Percentiles rank a stretch among this genome's conserved stretches.
phyloP scores from a whole-genome alignment of 1,284 basidiomycete species.

The Apiotrichum akiyoshidainum region DNA sequence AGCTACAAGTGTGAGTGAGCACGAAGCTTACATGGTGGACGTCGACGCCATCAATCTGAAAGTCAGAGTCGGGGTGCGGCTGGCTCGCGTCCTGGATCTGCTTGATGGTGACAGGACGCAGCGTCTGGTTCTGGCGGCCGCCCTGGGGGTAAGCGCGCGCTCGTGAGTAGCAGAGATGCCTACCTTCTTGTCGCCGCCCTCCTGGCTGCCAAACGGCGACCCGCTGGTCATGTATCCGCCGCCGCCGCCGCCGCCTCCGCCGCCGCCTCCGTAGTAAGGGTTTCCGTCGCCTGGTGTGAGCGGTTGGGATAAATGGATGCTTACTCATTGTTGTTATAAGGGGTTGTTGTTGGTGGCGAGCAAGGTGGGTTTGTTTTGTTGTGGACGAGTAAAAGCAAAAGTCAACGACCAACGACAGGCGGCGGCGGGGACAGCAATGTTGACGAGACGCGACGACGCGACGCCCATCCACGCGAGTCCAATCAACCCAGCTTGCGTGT shows the following conservation, averaged over 20 bases:
- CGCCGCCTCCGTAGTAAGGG: constrained; percentile 44
- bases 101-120: constrained; percentile 81
- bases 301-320: not conserved
- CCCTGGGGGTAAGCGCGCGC: constrained; percentile 12
- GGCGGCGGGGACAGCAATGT: too few species aligned
- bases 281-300: constrained; percentile 37
- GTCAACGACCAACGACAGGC: too few species aligned
- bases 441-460: too few species aligned
- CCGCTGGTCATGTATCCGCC: constrained; percentile 34
- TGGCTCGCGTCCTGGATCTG: constrained; percentile 76
- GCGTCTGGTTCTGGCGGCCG: constrained; percentile 57
- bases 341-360: not conserved
- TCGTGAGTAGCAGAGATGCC: not conserved
- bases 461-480: too few species aligned
- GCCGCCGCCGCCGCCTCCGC: constrained; percentile 27
- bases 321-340: constrained; percentile 14
- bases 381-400: constrained; percentile 2
- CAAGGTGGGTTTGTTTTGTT: not conserved
- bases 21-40: constrained; percentile 57
- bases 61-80: constrained; percentile 82
- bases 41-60: constrained; percentile 75
- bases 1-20: too few species aligned
- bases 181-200: constrained; percentile 39
- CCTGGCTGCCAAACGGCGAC: constrained; percentile 44
- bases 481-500: too few species aligned